Percentiles rank a stretch among this genome's conserved stretches.
phyloP scores from a whole-genome alignment of 2,329 filamentous ascomycete species.

The Talaromyces sp. region DNA sequence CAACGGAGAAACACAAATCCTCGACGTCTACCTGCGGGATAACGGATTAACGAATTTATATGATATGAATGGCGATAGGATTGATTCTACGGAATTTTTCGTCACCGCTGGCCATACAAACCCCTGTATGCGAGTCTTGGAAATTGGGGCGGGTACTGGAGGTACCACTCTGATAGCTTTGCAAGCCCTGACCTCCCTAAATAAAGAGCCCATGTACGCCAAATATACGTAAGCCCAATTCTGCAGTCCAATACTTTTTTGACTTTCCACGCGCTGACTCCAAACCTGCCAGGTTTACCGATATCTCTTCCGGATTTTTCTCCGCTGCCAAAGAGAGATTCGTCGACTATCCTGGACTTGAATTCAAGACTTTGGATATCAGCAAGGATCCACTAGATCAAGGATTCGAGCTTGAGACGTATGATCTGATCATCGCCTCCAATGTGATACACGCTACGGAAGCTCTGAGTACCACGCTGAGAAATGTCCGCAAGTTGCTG shows the following conservation, averaged over 20 bases:
- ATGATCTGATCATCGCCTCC: conserved; percentile 26
- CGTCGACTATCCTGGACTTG: conserved; percentile 20
- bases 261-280: background rate
- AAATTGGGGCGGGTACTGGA: conserved; percentile 23
- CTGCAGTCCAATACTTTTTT: background rate
- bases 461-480: conserved; percentile 18
- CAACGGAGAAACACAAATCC: background rate
- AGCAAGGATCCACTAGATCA: conserved; percentile 20
- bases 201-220: background rate
- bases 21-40: background rate
- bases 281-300: conserved; percentile 16
- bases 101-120: conserved; percentile 8
- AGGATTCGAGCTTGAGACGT: conserved; percentile 22
- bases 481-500: conserved; percentile 1
- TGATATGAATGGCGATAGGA: background rate
- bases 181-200: background rate
- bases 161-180: conserved; percentile 14
- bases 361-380: conserved; percentile 23
- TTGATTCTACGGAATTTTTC: background rate
- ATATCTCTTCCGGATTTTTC: conserved; percentile 22
- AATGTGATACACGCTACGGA: conserved; percentile 26
- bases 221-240: conserved; percentile 8
- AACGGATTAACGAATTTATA: background rate
- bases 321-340: conserved; percentile 29
- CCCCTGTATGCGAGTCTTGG: conserved; percentile 20